A percentile compares a stretch with the other conserved stretches of the same genome.
Conservation (phyloP, 805 yeast genomes). For the Wickerhamomyces queroliae region DNA sequence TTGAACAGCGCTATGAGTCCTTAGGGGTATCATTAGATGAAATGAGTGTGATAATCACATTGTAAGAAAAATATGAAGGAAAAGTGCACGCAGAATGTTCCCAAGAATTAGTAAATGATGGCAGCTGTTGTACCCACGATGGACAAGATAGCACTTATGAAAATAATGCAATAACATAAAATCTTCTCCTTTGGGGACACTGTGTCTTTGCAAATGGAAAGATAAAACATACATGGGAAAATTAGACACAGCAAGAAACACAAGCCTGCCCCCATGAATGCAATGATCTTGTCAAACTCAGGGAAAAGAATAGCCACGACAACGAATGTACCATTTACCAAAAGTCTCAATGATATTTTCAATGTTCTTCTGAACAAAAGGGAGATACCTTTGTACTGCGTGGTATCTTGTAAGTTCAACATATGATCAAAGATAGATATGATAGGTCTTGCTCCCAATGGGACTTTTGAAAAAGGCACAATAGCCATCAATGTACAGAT, state of each 20-base stretch:
- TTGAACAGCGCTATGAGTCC: too few species aligned
- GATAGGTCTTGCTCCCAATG: conserved; percentile 78
- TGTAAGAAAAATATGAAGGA: too few species aligned
- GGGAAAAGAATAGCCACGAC: conserved; percentile 60
- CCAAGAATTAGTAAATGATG: conserved; percentile 16
- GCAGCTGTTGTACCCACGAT: conserved; percentile 58
- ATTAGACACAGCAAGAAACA: conserved; percentile 78
- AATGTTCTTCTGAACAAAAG: conserved; percentile 15
- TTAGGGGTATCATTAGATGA: too few species aligned
- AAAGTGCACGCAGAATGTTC: too few species aligned
- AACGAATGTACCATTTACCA: conserved; percentile 55
- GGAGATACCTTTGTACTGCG: conserved; percentile 14
- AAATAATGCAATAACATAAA: conserved; percentile 37
- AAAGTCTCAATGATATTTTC: conserved; percentile 23
- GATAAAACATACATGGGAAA: conserved; percentile 69
- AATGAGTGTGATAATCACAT: too few species aligned
- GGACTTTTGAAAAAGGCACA: conserved; percentile 79
- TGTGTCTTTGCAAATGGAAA: conserved; percentile 43
- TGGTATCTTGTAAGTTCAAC: conserved; percentile 25
- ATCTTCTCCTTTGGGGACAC: conserved; percentile 34
- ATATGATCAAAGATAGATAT: conserved; percentile 61
- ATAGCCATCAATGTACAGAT: conserved; percentile 71
- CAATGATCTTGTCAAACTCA: conserved; percentile 75
- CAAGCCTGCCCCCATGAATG: conserved; percentile 74
- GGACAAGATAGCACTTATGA: conserved; percentile 42